A percentile compares a stretch with the other conserved stretches of the same genome.
Evolutionary conservation across 2,329 filamentous ascomycete species (phyloP).

Genomic region (Penicillium sp.): DNA sequence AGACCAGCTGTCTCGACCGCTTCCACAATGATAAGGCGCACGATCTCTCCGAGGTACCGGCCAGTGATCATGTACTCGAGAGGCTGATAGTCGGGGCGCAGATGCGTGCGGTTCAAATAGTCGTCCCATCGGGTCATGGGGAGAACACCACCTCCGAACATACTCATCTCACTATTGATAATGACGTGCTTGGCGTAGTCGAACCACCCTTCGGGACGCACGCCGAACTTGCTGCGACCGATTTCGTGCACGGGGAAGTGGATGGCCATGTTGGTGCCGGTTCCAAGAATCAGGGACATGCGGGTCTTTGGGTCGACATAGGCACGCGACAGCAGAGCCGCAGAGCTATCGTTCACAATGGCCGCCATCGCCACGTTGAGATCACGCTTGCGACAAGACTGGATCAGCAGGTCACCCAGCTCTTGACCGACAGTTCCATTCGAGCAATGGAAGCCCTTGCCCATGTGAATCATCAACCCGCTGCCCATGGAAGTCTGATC

Average conservation of each 20-base stretch:
- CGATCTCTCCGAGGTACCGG: conserved; percentile 65
- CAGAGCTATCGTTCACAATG: conserved; percentile 66
- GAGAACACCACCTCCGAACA: conserved; percentile 62
- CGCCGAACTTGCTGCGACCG: conserved; percentile 58
- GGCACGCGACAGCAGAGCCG: conserved; percentile 63
- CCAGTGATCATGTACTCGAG: conserved; percentile 67
- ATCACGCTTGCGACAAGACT: conserved; percentile 56
- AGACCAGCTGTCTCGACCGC: conserved; percentile 58
- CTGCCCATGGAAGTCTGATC: conserved; percentile 63
- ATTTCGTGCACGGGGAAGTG: conserved; percentile 60
- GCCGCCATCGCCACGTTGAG: conserved; percentile 63
- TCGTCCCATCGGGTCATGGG: conserved; percentile 65
- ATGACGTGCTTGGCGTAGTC: conserved; percentile 62
- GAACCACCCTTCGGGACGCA: conserved; percentile 57
- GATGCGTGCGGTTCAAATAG: conserved; percentile 58
- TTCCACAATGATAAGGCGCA: conserved; percentile 62
- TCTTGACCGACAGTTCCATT: conserved; percentile 62
- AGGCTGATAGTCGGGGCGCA: conserved; percentile 64
- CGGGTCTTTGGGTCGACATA: conserved; percentile 63
- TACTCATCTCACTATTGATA: conserved; percentile 67
- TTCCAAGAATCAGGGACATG: conserved; percentile 66
- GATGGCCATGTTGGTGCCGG: conserved; percentile 66
- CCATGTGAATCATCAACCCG: conserved; percentile 63
- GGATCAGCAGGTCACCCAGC: conserved; percentile 60
- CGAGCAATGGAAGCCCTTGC: conserved; percentile 65